Evolutionary conservation across 2,329 filamentous ascomycete species (phyloP).

Genomic region (Trichoderma arundinaceum): DNA sequence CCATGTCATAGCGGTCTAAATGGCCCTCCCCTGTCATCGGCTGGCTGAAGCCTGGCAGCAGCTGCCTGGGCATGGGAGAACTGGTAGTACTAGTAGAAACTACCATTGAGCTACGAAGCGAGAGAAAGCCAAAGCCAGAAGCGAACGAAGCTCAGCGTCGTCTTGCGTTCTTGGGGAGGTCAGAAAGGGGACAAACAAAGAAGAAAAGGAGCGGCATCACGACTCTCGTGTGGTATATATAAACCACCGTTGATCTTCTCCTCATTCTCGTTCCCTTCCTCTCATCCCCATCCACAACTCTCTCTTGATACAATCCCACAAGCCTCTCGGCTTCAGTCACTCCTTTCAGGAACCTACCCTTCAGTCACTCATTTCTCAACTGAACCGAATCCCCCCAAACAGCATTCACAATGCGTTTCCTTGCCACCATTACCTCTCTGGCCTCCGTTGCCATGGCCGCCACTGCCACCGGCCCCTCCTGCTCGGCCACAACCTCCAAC

Average conservation of each 20-base stretch:
- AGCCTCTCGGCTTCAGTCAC: neutral
- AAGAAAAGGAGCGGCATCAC: conserved; percentile 12
- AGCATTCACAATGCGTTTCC: conserved; percentile 42
- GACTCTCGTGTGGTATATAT: conserved; percentile 1
- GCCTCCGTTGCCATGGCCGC: conserved; percentile 36
- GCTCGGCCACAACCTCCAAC: conserved; percentile 15
- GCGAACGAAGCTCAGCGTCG: conserved; percentile 1
- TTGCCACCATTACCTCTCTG: conserved; percentile 40
- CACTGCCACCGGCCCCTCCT: conserved; percentile 34
- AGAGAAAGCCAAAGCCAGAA: neutral
- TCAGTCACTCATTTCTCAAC: conserved; percentile 13
- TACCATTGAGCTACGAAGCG: neutral
- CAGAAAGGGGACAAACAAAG: neutral
- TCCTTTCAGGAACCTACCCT: neutral
- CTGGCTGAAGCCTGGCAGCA: neutral
- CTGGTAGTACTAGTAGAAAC: neutral
- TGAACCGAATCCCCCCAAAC: neutral
- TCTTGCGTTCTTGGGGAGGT: neutral
- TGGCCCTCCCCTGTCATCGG: conserved; percentile 4
- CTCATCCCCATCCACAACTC: conserved; percentile 9
- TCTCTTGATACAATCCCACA: neutral
- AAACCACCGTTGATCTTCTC: conserved; percentile 12
- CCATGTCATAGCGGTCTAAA: neutral
- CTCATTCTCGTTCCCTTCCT: neutral
- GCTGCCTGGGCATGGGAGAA: neutral